Evolutionary conservation across 768 basidiomycete genomes (phyloP).

Genomic region (Cystofilobasidium macerans): DNA sequence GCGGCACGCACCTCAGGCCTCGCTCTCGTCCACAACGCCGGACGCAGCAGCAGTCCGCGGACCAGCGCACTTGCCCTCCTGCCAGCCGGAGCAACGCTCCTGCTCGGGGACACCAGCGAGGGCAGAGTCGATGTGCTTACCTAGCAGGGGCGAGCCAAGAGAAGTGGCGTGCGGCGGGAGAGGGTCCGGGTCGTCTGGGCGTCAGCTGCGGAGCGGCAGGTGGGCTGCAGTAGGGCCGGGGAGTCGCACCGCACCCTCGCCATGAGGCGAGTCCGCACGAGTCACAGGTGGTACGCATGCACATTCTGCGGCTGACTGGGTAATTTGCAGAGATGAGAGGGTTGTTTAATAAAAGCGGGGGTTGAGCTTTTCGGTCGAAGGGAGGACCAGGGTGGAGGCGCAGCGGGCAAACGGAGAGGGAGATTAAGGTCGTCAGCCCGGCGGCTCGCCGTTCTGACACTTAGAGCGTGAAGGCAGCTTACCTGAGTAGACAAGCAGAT

Average conservation of each 20-base stretch:
- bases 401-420: too few species aligned
- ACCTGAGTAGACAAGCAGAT: too few species aligned
- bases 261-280: constrained; percentile 12
- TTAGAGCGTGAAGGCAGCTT: too few species aligned
- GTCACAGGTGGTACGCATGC: constrained; percentile 15
- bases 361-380: too few species aligned
- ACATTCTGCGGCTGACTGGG: too few species aligned
- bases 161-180: constrained; percentile 4
- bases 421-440: too few species aligned
- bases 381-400: too few species aligned
- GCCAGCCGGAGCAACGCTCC: constrained; percentile 30
- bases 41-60: not conserved
- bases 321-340: too few species aligned
- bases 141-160: constrained; percentile 14
- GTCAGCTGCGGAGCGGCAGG: not conserved
- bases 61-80: constrained; percentile 16
- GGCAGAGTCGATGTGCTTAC: constrained; percentile 27
- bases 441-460: too few species aligned
- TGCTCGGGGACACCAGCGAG: constrained; percentile 33
- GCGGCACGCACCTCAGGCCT: not conserved
- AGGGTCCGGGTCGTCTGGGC: constrained; percentile 3
- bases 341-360: too few species aligned
- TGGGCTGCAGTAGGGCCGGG: not conserved
- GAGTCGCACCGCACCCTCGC: constrained; percentile 21
- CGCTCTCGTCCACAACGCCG: not conserved